A percentile compares a stretch with the other conserved stretches of the same genome.
These are phyloP conservation scores for Piper betle DNA, from an alignment of 164 flowering plant genomes.

Conservation along the genomic window DNA sequence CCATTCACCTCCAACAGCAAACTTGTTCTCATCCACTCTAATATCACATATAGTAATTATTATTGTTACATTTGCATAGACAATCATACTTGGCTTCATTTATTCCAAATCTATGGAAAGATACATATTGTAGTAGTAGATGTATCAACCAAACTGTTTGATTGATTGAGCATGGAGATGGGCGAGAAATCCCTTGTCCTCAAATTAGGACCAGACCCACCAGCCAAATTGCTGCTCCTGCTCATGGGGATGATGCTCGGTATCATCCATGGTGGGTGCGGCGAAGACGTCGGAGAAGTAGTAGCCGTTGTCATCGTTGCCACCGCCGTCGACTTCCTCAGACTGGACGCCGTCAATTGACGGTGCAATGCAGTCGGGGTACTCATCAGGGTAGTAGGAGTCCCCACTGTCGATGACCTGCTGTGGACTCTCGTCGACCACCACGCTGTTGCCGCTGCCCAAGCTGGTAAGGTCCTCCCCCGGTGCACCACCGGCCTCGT, in stretches of 20 bases:
- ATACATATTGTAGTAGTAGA: no score
- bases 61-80: no score
- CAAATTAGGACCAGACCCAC: conserved; percentile 47
- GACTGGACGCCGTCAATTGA: conserved; percentile 28
- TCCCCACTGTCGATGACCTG: conserved; percentile 68
- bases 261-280: not conserved
- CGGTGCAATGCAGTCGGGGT: conserved; percentile 16
- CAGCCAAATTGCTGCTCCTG: conserved; percentile 36
- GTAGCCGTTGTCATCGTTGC: conserved; percentile 32
- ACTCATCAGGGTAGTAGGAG: conserved; percentile 38
- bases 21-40: no score
- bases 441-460: conserved; percentile 52
- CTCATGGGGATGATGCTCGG: conserved; percentile 17
- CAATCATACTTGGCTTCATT: no score
- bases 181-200: not conserved
- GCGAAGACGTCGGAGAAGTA: conserved; percentile 34
- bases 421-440: conserved; percentile 56
- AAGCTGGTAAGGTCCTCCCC: conserved; percentile 57
- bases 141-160: no score
- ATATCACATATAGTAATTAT: no score
- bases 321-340: conserved; percentile 48
- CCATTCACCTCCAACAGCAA: no score
- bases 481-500: conserved; percentile 9
- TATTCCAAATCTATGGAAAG: no score
- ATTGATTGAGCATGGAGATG: no score